Base-by-base conservation (phyloP, 169 alveolate genomes). In the Eimeria maxima region DNA sequence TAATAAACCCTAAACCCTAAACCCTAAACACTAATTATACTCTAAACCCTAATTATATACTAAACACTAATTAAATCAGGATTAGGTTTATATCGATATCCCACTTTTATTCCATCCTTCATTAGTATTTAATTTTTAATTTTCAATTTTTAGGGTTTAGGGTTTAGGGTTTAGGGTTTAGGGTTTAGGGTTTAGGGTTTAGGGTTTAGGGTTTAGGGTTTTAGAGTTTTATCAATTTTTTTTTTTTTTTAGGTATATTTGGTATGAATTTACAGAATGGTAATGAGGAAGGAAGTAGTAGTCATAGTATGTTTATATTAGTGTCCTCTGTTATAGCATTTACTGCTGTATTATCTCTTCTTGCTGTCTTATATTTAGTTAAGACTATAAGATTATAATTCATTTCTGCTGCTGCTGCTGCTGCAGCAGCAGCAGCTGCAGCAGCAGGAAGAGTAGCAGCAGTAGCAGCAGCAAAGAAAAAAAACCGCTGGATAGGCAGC, bases 211-310 rank as follows among this genome's bases (percentile, higher is more conserved):
- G 80, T 10, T n/a, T 69, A 45, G 47, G 80, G 80, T 50, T 50
- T 50, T n/a, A n/a, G n/a, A n/a, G n/a, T n/a, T n/a, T n/a, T n/a
- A n/a, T n/a, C n/a, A n/a, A n/a, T n/a, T n/a, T n/a, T n/a, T n/a
- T n/a, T n/a, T n/a, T n/a, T 33, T 5, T n/a, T 24, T 24, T 73
- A 78, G 96, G 96, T 8, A 53, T 80, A 11, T 93, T 93, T 27
- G 96, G 96, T 2, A 93, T 93, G 96, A 93, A 93, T 57, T 50
- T 93, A 86, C 84, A 55, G 74, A 93, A 93, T 60, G 96, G 87
- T 16, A 55, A n/a, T 69, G 96, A 93, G 29, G 93, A 76, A 47
- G 93, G 95, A 16, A 73, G 63, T 57, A 24, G 57, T 45, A 90
- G 95, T 45, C 95, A 90, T 89, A 53, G 33, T 20, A 27, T 74